Base-by-base conservation (phyloP, 2,329 filamentous ascomycete species). In the Ophiognomonia clavigignenti-juglandacearum region DNA sequence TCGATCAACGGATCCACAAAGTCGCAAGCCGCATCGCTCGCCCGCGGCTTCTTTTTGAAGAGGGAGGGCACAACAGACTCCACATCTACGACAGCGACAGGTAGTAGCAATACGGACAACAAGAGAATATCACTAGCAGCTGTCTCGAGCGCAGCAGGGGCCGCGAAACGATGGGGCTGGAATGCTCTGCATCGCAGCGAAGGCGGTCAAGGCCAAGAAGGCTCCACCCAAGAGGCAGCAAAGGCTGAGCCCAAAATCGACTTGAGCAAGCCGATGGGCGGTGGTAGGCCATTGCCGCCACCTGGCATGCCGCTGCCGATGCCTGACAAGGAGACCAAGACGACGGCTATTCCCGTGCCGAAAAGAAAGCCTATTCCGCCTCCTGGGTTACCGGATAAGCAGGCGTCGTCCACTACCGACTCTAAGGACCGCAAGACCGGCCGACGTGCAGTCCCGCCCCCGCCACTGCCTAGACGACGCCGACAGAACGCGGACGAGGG, bases 281-380 rank as follows among this genome's bases (percentile, higher is more conserved):
- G 89, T 32, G 89, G 89, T 0, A 84, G 86, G 56, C 89, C 89
- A 1, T 70, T 95, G 16, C 89, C 88, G 39, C 88, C 89, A 8
- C 87, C 86, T 3, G 90, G 89, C 2, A 83, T 78, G 37, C 89
- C 90, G 4, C 73, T 95, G 1, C 89, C 90, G 2, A 79, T 73
- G 35, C 85, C 84, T 1, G 79, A 82, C 29, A 78, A 73, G 45
- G 77, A 72, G 48, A 75, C 78, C 6, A 80, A 78, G 58, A 75
- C 77, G 37, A 77, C 77, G 37, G 77, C 74, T 39, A 77, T 73
- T 49, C 72, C 72, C 23, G 71, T 83, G 1, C 78, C 83, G 3
- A 83, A 80, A 59, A 73, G 85, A n/a, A 88, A 85, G 57, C 74
- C 81, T 2, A 66, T 85, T 8, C 67, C 76, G 31, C 63, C 74